Evolutionary conservation across 1,139 yeast genomes (phyloP).

Genomic region (Diutina ranongensis): DNA sequence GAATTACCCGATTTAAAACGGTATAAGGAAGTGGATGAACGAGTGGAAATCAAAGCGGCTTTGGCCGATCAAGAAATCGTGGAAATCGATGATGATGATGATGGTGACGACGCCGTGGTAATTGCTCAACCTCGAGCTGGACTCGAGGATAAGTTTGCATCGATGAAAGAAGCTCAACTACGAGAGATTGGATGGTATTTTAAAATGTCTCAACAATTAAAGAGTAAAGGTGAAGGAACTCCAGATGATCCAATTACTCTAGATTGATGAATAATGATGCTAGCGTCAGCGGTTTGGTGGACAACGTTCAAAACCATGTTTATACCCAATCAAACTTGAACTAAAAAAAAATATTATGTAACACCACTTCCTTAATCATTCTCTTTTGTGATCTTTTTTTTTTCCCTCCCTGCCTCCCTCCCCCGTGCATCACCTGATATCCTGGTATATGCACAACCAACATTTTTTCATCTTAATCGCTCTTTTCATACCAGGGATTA

Average conservation of each 20-base stretch:
- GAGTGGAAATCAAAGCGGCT: background rate
- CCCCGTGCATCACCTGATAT: no score
- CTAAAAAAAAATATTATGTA: no score
- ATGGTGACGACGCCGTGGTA: background rate
- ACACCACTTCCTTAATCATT: no score
- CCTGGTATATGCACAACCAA: no score
- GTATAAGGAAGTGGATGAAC: background rate
- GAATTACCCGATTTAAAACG: background rate
- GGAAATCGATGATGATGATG: background rate
- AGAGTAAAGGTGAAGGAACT: background rate
- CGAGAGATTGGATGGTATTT: background rate
- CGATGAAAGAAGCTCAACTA: background rate
- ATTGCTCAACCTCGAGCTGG: background rate
- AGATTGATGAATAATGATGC: background rate
- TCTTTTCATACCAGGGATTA: no score
- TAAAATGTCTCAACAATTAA: background rate
- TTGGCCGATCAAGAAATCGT: background rate
- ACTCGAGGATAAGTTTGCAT: background rate
- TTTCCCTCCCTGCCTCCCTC: no score
- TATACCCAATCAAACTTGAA: no score
- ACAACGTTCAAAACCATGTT: no score
- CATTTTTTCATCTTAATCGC: background rate
- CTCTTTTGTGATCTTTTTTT: no score
- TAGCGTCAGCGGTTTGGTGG: no score
- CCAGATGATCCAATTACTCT: constrained; percentile 3